Base-by-base conservation (phyloP, 228 moss, liverwort and hornwort species). In the Sphagnum fallax region DNA sequence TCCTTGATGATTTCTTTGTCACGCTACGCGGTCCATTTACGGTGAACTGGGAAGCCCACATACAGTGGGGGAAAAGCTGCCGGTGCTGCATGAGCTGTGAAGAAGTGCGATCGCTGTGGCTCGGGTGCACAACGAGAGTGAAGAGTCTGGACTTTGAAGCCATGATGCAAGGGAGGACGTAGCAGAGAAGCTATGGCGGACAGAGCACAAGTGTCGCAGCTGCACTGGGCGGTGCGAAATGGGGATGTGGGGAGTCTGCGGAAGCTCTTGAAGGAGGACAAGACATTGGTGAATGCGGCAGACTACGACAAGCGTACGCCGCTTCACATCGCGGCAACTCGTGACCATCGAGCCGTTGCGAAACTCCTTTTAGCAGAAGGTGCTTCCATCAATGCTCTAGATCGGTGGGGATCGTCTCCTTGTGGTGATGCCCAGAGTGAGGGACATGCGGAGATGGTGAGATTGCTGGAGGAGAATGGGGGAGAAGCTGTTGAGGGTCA, bases 251-350 rank as follows among this genome's bases (percentile, higher is more conserved):
- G 72, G 32, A 61, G 48, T 62, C 65, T 95, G 2, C 71, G 79
- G 50, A 67, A 82, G 62, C n/a, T 95, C 5, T 66, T 95, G 72
- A 66, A 79, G 50, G 49, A 74, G 6, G 72, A 88, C 69, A 75
- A 52, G 55, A 60, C 65, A 49, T 78, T 92, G 15, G 85, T 76
- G 52, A 89, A 76, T 55, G 11, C 75, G 5, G 79, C 79, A 71
- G 95, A 95, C 67, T 92, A 95, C 79, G 95, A 95, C 73, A 55
- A 76, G 0, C 95, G 95, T 63, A 85, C 92, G 16, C 92, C 92
- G 5, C 71, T 95, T 57, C 95, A 95, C 67, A 71, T 95, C 52
- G 92, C 90, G 49, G 92, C 95, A 4, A 76, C 83, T 5, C 78
- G 90, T 67, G 86, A 87, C 48, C 82, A 85, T 51, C 51, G 80